Percentiles rank a stretch among this genome's conserved stretches.
Evolutionary conservation across 2,329 filamentous ascomycete species (phyloP).

Genomic region (Monosporascus cannonballus): DNA sequence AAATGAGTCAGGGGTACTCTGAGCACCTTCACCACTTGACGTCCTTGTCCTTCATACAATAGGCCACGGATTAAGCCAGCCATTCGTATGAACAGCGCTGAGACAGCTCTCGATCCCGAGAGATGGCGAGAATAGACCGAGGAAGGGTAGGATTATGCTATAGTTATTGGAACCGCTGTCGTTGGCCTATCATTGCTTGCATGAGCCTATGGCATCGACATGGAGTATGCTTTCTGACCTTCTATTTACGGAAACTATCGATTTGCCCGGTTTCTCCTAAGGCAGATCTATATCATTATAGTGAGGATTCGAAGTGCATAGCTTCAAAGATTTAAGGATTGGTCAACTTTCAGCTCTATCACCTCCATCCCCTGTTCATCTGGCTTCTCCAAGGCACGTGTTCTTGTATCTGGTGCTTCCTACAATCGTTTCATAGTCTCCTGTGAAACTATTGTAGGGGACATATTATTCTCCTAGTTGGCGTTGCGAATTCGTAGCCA

Average conservation of each 20-base stretch:
- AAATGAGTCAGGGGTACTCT: background rate
- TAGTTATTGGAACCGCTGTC: conserved; percentile 5
- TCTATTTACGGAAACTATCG: conserved; percentile 12
- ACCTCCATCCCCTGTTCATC: too few species aligned
- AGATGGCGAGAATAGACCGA: conserved; percentile 24
- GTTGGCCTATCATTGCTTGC: conserved; percentile 6
- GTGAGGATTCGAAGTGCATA: background rate
- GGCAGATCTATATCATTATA: background rate
- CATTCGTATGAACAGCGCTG: background rate
- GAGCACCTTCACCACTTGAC: background rate
- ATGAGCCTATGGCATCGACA: conserved; percentile 2
- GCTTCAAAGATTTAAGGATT: background rate
- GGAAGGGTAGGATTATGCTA: conserved; percentile 14
- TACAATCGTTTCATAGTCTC: too few species aligned
- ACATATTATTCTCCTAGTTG: too few species aligned
- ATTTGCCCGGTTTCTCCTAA: background rate
- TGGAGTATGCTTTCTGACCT: conserved; percentile 8
- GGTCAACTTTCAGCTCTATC: too few species aligned
- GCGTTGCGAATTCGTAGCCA: background rate
- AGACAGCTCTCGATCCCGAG: conserved; percentile 13
- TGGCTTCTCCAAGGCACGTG: too few species aligned
- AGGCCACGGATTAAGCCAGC: too few species aligned
- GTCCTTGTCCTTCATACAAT: background rate
- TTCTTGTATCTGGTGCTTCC: too few species aligned
- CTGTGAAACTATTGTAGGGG: too few species aligned